These are phyloP conservation scores for Coniochaeta pulveracea DNA, from an alignment of 2,329 filamentous ascomycete species.

Conservation along the genomic window DNA sequence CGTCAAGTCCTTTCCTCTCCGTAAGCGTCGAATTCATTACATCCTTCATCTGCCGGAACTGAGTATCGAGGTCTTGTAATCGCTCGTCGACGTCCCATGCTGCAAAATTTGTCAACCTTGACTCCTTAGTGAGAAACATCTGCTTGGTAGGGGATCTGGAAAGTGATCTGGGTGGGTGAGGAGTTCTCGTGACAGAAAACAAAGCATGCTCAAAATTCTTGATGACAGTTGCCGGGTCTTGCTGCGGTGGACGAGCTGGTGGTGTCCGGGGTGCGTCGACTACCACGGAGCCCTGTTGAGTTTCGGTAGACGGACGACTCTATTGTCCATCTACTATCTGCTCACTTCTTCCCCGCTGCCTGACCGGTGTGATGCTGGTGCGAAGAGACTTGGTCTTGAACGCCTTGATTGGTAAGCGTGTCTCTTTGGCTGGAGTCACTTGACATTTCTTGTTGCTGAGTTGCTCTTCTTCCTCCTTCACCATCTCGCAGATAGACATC, in stretches of 20 bases:
- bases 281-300: background rate
- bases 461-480: conserved; percentile 2
- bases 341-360: background rate
- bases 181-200: conserved; percentile 19
- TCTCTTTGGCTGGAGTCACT: conserved; percentile 15
- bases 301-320: conserved; percentile 1
- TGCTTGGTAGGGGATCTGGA: conserved; percentile 32
- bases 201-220: conserved; percentile 15
- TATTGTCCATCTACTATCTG: background rate
- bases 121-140: conserved; percentile 58
- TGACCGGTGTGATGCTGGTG: background rate
- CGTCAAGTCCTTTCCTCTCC: conserved; percentile 59
- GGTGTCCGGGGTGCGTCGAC: background rate
- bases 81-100: conserved; percentile 72
- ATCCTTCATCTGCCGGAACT: conserved; percentile 61
- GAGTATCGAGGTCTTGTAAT: conserved; percentile 63
- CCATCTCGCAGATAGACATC: conserved; percentile 26
- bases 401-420: conserved; percentile 13
- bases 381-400: too few species aligned
- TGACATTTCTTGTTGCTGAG: too few species aligned
- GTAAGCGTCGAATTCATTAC: conserved; percentile 59
- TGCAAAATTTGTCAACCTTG: conserved; percentile 54
- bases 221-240: conserved; percentile 8
- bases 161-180: conserved; percentile 23
- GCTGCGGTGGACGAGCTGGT: background rate